Conservation (phyloP, 768 basidiomycete species). For the Mycena rosella region DNA sequence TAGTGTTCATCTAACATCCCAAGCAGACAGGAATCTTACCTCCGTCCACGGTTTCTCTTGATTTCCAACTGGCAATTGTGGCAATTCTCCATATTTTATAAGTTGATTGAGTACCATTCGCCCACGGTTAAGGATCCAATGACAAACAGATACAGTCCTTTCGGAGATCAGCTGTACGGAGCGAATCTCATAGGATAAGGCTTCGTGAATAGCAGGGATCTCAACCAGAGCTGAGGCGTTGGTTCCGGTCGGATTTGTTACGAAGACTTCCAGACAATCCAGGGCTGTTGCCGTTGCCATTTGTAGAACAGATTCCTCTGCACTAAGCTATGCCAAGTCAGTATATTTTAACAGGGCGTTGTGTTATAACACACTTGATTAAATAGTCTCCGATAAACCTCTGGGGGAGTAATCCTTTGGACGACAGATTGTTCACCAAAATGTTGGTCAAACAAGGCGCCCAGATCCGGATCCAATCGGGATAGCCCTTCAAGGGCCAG, state of each 20-base stretch:
- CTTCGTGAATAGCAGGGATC: conserved; percentile 35
- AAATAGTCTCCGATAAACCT: conserved; percentile 26
- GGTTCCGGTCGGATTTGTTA: conserved; percentile 1
- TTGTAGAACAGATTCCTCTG: conserved; percentile 42
- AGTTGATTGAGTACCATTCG: not conserved
- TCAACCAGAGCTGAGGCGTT: conserved; percentile 19
- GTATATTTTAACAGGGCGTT: not conserved
- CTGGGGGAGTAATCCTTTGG: too few relatives aligned
- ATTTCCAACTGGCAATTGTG: not conserved
- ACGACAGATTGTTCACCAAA: too few relatives aligned
- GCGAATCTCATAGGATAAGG: conserved; percentile 21
- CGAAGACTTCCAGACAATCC: conserved; percentile 24
- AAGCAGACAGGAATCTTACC: not conserved
- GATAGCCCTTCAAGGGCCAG: too few relatives aligned
- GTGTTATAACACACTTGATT: conserved; percentile 11
- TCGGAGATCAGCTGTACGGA: not conserved
- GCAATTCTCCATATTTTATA: not conserved
- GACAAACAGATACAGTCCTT: not conserved
- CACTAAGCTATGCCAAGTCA: conserved; percentile 34
- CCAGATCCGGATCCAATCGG: too few relatives aligned
- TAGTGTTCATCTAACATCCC: too few relatives aligned
- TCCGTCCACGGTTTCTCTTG: conserved; percentile 18
- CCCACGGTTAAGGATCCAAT: not conserved
- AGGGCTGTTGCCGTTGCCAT: conserved; percentile 35
- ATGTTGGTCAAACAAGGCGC: too few relatives aligned